These are phyloP conservation scores for Penicillium dipodomyicola DNA, from an alignment of 495 filamentous ascomycete species.

Conservation along the genomic window DNA sequence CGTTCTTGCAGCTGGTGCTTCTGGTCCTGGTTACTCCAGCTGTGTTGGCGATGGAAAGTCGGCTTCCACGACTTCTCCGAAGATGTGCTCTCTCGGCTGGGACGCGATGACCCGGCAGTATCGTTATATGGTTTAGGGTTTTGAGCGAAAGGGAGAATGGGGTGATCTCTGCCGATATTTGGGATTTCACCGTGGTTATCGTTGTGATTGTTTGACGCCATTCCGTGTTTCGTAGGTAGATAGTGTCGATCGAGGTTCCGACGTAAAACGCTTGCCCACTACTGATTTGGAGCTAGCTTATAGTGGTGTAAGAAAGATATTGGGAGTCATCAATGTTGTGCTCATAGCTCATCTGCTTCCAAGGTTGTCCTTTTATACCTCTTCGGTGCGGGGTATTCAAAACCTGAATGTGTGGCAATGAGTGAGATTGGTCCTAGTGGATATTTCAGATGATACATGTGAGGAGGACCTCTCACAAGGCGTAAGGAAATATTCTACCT, in stretches of 20 bases:
- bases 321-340: not conserved
- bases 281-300: not conserved
- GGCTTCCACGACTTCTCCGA: conserved; percentile 30
- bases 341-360: not conserved
- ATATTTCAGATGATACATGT: not conserved
- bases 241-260: not conserved
- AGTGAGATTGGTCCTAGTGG: not conserved
- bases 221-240: not conserved
- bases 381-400: not conserved
- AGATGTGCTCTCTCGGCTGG: not conserved
- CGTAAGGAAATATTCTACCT: not conserved
- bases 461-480: not conserved
- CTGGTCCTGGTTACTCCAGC: conserved; percentile 38
- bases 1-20: conserved; percentile 36
- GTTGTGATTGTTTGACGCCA: not conserved
- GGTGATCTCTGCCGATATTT: not conserved
- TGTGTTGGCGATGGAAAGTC: conserved; percentile 27
- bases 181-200: not conserved
- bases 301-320: not conserved
- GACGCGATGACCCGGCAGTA: not conserved
- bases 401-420: not conserved
- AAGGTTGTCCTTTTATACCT: conserved; percentile 1
- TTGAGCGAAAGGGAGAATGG: not conserved
- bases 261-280: not conserved
- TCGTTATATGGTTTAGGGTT: not conserved